Percentiles rank a stretch among this genome's conserved stretches.
Evolutionary conservation across 2,329 filamentous ascomycete genomes (phyloP).

Genomic region (Mycosphaerella sp.): DNA sequence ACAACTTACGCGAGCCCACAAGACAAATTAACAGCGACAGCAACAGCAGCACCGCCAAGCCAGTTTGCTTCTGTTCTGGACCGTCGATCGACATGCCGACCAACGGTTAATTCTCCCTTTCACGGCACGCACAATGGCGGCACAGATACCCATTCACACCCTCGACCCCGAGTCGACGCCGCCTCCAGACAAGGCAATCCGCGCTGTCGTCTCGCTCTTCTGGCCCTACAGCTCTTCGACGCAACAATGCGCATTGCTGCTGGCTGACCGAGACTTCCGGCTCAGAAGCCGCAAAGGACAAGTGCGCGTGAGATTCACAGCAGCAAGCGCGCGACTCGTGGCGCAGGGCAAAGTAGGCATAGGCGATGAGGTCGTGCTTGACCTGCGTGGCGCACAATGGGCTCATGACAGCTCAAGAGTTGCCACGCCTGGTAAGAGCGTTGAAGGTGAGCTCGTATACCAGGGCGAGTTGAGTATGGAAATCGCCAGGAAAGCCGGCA

Average conservation of each 20-base stretch:
- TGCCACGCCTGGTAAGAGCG: slow-evolving; percentile 51
- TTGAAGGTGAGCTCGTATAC: slow-evolving; percentile 54
- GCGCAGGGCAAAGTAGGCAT: slow-evolving; percentile 64
- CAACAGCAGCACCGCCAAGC: not conserved
- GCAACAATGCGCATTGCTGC: slow-evolving; percentile 66
- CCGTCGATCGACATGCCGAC: slow-evolving; percentile 2
- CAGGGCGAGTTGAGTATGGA: slow-evolving; percentile 34
- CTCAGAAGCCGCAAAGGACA: slow-evolving; percentile 72
- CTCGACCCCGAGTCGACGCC: slow-evolving; percentile 26
- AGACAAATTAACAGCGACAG: not conserved
- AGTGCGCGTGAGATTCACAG: slow-evolving; percentile 69
- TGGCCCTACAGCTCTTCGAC: slow-evolving; percentile 86
- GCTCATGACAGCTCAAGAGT: slow-evolving; percentile 46
- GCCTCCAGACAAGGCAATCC: slow-evolving; percentile 40
- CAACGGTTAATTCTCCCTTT: not conserved
- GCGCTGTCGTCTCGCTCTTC: slow-evolving; percentile 72
- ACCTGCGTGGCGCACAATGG: slow-evolving; percentile 64
- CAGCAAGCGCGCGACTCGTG: slow-evolving; percentile 62
- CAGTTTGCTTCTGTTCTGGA: not conserved
- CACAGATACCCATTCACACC: slow-evolving; percentile 28
- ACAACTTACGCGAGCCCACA: not conserved
- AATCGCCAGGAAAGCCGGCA: slow-evolving; percentile 22
- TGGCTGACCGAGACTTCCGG: slow-evolving; percentile 79
- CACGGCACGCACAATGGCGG: slow-evolving; percentile 4
- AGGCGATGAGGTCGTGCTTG: slow-evolving; percentile 67